Percentiles rank a stretch among this genome's conserved stretches.
Evolutionary conservation across 2,329 filamentous ascomycete species (phyloP).

Genomic region (Exophiala sp.): DNA sequence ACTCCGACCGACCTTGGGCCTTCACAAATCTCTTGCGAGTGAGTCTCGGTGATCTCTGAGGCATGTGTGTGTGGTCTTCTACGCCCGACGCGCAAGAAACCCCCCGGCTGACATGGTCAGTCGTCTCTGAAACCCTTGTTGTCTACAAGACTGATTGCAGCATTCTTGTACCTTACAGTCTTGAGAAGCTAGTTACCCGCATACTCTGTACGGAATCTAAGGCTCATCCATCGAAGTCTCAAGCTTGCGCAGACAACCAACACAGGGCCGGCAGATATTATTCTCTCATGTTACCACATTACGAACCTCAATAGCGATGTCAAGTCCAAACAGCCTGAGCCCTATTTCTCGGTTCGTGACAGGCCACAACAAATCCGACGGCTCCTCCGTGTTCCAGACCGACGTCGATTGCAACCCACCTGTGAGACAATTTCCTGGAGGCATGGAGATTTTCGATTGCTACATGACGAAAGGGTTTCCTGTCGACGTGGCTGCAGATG

Average conservation of each 20-base stretch:
- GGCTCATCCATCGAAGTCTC: not conserved
- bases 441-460: constrained; percentile 10
- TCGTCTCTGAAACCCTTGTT: too few species aligned
- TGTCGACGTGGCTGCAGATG: not conserved
- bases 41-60: too few species aligned
- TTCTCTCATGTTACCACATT: not conserved
- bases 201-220: too few species aligned
- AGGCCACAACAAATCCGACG: not conserved
- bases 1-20: too few species aligned
- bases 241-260: not conserved
- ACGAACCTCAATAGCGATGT: not conserved
- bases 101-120: too few species aligned
- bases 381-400: not conserved
- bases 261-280: not conserved
- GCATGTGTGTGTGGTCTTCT: too few species aligned
- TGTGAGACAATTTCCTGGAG: not conserved
- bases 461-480: not conserved
- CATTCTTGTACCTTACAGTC: too few species aligned
- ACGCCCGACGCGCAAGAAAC: too few species aligned
- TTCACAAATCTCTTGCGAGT: too few species aligned
- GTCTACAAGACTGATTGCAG: too few species aligned
- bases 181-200: too few species aligned
- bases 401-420: not conserved
- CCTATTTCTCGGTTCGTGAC: not conserved
- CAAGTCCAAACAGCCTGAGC: not conserved